Evolutionary conservation across 2,329 filamentous ascomycete species (phyloP).

Genomic region (Ophiostoma ips): DNA sequence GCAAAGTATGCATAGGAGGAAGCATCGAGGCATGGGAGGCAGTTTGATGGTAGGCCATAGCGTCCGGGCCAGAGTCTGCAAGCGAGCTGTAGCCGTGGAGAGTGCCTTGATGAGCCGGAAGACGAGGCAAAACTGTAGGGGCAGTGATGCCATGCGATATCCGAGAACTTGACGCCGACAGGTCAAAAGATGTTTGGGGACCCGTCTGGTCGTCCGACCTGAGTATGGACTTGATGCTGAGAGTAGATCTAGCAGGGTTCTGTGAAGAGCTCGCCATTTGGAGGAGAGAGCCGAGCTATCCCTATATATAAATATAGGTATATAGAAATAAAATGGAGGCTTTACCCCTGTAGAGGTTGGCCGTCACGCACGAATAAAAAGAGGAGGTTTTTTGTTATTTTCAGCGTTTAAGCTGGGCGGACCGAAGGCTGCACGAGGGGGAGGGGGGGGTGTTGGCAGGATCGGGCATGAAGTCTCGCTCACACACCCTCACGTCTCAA

Average conservation of each 20-base stretch:
- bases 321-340: no score
- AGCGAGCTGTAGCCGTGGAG: not conserved
- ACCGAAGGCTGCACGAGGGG: no score
- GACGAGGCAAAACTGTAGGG: not conserved
- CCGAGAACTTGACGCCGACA: constrained; percentile 15
- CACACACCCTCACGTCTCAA: no score
- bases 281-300: constrained; percentile 7
- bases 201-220: constrained; percentile 30
- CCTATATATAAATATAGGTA: constrained; percentile 6
- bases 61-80: not conserved
- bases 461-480: no score
- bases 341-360: not conserved
- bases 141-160: not conserved
- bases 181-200: constrained; percentile 21
- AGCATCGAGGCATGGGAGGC: not conserved
- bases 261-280: constrained; percentile 21
- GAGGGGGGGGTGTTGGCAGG: no score
- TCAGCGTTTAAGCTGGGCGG: no score
- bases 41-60: not conserved
- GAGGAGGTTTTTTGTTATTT: not conserved
- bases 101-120: not conserved
- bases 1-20: not conserved
- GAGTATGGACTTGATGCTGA: constrained; percentile 38
- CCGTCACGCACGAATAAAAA: not conserved
- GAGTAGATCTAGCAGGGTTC: constrained; percentile 35